Conservation (phyloP, 805 yeast genomes). For the Yarrowia bubula region DNA sequence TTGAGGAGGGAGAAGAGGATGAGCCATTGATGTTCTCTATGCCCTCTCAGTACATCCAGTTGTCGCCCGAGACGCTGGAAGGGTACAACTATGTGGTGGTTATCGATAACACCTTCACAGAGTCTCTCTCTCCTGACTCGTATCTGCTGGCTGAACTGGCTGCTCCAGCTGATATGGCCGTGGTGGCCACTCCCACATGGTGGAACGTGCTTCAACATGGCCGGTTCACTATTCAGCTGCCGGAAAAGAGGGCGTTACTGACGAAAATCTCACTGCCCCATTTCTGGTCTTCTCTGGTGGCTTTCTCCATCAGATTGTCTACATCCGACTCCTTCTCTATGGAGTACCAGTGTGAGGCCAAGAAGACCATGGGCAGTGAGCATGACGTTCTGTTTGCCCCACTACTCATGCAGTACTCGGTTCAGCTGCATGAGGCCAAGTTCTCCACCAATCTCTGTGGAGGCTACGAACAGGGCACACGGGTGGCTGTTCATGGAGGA, state of each 20-base stretch:
- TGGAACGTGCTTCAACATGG: constrained; percentile 10
- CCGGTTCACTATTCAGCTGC: constrained; percentile 4
- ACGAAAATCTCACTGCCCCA: constrained; percentile 10
- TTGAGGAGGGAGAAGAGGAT: neutral
- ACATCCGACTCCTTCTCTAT: constrained; percentile 25
- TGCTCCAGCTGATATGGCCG: neutral
- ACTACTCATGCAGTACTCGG: constrained; percentile 19
- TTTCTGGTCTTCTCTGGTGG: constrained; percentile 22
- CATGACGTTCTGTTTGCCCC: constrained; percentile 25
- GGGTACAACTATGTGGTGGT: constrained; percentile 12
- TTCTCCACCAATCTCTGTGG: constrained; percentile 6
- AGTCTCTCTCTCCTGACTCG: neutral
- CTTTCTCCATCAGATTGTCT: constrained; percentile 3
- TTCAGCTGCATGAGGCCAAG: constrained; percentile 14
- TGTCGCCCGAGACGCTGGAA: neutral
- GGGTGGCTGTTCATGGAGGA: constrained; percentile 55
- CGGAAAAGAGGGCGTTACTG: neutral
- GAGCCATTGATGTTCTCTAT: neutral
- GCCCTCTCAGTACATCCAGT: neutral
- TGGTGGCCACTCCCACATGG: neutral
- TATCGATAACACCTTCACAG: constrained; percentile 1
- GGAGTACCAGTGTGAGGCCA: constrained; percentile 26
- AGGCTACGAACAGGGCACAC: neutral
- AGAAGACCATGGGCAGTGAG: constrained; percentile 16
- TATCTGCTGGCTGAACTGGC: constrained; percentile 13